phyloP scores from a whole-genome alignment of 2,329 filamentous ascomycete species.

The Pseudogymnoascus sp. region DNA sequence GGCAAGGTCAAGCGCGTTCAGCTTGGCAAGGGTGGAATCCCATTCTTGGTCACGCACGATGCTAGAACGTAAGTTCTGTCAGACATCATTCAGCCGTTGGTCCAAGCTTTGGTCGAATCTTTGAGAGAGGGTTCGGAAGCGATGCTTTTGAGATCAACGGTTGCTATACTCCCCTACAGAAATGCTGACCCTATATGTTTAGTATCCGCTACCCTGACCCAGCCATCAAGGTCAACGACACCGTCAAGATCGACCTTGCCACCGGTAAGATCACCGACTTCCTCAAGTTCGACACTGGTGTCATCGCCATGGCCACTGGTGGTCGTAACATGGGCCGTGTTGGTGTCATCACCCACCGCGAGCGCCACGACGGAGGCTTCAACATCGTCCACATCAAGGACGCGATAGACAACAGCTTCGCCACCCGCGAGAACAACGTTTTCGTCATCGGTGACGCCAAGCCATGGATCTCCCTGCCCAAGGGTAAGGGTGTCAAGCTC shows the following conservation, averaged over 20 bases:
- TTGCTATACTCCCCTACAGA: constrained; percentile 25
- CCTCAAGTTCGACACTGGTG: constrained; percentile 97
- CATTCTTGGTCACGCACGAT: constrained; percentile 99
- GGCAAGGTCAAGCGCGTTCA: constrained; percentile 99
- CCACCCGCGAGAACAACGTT: constrained; percentile 98
- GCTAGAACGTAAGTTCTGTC: constrained; percentile 99
- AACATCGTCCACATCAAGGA: constrained; percentile 99
- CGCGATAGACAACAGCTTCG: constrained; percentile 99
- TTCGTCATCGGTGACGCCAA: constrained; percentile 98
- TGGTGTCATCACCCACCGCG: constrained; percentile 99
- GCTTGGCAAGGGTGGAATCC: constrained; percentile 98
- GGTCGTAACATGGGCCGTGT: constrained; percentile 99
- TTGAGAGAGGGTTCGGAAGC: constrained; percentile 10
- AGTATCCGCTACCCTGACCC: constrained; percentile 99
- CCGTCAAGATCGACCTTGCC: constrained; percentile 95
- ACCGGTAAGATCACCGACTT: constrained; percentile 98
- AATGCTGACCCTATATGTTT: constrained; percentile 29
- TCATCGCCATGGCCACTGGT: constrained; percentile 97
- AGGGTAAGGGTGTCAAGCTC: constrained; percentile 99
- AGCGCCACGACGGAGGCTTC: constrained; percentile 99
- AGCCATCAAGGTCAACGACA: constrained; percentile 99
- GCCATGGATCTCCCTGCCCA: constrained; percentile 98
- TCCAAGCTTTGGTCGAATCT: constrained; percentile 85
- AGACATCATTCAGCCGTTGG: constrained; percentile 99
- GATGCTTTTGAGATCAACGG: constrained; percentile 26